These are phyloP conservation scores for Pseudofabraea citricarpa DNA, from an alignment of 2,329 filamentous ascomycete genomes.

Conservation along the genomic window DNA sequence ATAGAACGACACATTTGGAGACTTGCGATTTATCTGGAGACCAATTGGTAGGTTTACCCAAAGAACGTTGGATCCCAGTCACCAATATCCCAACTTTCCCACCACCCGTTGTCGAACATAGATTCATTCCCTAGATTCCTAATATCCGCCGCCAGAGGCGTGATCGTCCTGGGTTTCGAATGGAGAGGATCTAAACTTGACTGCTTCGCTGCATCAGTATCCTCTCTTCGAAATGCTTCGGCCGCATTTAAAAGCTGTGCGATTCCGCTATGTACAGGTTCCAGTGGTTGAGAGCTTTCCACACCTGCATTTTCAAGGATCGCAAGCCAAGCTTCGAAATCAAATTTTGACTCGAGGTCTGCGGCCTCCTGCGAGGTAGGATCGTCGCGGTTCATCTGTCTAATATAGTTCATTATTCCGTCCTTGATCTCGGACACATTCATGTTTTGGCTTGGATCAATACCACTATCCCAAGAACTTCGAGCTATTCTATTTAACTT, in stretches of 20 bases:
- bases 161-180: background rate
- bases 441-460: background rate
- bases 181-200: background rate
- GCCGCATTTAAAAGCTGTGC: background rate
- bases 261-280: background rate
- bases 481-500: constrained; percentile 1
- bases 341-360: background rate
- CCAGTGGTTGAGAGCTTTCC: background rate
- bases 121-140: background rate
- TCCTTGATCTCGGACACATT: constrained; percentile 2
- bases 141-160: background rate
- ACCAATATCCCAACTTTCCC: constrained; percentile 2
- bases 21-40: background rate
- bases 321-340: constrained; percentile 1
- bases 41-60: background rate
- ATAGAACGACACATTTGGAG: background rate
- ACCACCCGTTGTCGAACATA: constrained; percentile 1
- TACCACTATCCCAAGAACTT: background rate
- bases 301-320: constrained; percentile 6
- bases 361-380: background rate
- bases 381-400: constrained; percentile 1
- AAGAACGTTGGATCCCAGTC: constrained; percentile 1
- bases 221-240: background rate
- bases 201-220: background rate
- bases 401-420: constrained; percentile 3